Evolutionary conservation across 2,329 filamentous ascomycete species (phyloP).

Genomic region (Graphium sp.): DNA sequence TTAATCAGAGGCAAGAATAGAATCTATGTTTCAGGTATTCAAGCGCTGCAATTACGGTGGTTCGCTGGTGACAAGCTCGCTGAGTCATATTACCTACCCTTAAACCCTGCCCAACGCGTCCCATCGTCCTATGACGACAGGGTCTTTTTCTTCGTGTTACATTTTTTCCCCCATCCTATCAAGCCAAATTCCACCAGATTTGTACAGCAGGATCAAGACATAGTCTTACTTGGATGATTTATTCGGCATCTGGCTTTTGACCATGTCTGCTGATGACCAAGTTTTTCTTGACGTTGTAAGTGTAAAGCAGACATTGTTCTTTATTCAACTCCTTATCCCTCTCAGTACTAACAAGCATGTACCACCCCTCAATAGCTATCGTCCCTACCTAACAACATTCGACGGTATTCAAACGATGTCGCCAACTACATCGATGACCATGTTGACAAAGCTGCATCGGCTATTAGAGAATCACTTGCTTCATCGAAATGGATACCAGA

Average conservation of each 20-base stretch:
- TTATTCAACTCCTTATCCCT: background rate
- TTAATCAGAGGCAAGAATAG: conserved; percentile 1
- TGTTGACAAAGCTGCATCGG: conserved; percentile 58
- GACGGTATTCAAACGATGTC: conserved; percentile 52
- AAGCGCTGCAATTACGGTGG: background rate
- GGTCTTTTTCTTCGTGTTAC: background rate
- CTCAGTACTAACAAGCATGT: too few relatives aligned
- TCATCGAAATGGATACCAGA: conserved; percentile 58
- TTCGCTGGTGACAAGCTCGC: too few relatives aligned
- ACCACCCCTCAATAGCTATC: conserved; percentile 27
- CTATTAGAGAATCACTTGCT: conserved; percentile 52
- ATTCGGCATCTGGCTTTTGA: conserved; percentile 10
- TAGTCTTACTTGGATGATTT: too few relatives aligned
- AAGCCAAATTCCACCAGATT: background rate
- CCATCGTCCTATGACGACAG: background rate
- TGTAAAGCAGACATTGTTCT: background rate
- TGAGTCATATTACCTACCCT: too few relatives aligned
- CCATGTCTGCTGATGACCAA: conserved; percentile 66
- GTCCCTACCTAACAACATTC: conserved; percentile 44
- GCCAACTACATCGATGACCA: conserved; percentile 69
- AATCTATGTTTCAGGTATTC: background rate
- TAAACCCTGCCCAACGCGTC: conserved; percentile 3
- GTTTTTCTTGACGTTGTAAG: conserved; percentile 63
- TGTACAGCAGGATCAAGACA: background rate
- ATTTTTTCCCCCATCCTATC: background rate